Conservation (phyloP, 306 rosid species). For the Sicyos baderoa region DNA sequence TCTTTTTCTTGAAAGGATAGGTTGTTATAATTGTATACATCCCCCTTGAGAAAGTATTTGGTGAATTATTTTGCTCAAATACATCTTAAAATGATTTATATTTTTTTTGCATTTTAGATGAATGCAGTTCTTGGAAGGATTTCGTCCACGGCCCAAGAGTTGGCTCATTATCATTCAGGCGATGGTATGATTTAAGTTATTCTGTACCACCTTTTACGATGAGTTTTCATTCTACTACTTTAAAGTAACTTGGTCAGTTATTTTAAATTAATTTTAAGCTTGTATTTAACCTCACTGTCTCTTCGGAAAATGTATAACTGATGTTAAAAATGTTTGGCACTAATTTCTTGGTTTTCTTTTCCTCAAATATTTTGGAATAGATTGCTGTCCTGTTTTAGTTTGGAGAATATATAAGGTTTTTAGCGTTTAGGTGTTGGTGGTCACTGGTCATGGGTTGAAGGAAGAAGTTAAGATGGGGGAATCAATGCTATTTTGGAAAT, state of each 20-base stretch:
- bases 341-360: neutral
- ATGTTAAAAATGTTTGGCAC: neutral
- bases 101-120: conserved; percentile 45
- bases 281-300: neutral
- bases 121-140: conserved; percentile 88
- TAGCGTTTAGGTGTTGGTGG: neutral
- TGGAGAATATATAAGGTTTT: neutral
- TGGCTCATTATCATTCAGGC: conserved; percentile 96
- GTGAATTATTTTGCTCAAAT: neutral
- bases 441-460: neutral
- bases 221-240: conserved; percentile 17
- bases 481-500: neutral
- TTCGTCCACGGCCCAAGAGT: conserved; percentile 74
- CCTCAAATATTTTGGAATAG: neutral
- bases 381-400: neutral
- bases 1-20: neutral
- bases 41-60: neutral
- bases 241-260: neutral
- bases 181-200: conserved; percentile 48
- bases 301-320: neutral
- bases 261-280: neutral
- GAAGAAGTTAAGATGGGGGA: neutral
- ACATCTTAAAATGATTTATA: neutral
- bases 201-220: neutral
- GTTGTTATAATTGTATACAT: neutral